Percentiles rank a stretch among this genome's conserved stretches.
Conservation (phyloP, 306 rosid genomes). For the Alnus glutinosa region DNA sequence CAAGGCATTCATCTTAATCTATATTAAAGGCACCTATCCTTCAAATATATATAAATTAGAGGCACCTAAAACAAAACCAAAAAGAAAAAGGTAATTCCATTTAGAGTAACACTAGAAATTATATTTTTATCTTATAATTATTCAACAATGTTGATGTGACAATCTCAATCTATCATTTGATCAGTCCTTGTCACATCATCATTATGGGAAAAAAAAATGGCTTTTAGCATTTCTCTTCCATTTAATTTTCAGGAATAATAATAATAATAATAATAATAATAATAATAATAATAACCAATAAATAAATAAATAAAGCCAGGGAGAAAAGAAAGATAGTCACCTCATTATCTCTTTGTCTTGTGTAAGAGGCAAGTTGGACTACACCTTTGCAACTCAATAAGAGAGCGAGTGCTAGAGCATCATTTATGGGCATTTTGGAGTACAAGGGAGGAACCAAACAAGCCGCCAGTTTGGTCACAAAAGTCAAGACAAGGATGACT, state of each 20-base stretch:
- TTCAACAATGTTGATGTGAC: too few species aligned
- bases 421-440: constrained; percentile 43
- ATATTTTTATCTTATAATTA: too few species aligned
- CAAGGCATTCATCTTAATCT: not conserved
- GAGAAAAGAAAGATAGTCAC: constrained; percentile 16
- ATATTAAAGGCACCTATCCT: not conserved
- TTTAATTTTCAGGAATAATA: too few species aligned
- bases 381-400: constrained; percentile 61
- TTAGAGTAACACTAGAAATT: not conserved
- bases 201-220: too few species aligned
- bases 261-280: too few species aligned
- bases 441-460: constrained; percentile 27
- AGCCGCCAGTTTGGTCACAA: constrained; percentile 17
- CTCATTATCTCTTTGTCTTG: constrained; percentile 9
- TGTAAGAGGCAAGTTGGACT: constrained; percentile 36
- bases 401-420: constrained; percentile 49
- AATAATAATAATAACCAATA: too few species aligned
- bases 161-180: too few species aligned
- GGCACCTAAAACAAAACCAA: too few species aligned
- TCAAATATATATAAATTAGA: too few species aligned
- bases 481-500: not conserved
- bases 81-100: not conserved
- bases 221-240: too few species aligned
- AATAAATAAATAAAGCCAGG: not conserved
- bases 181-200: too few species aligned